These are phyloP conservation scores for Avena eriantha DNA, from an alignment of 176 grass and related monocot species.

Conservation along the genomic window DNA sequence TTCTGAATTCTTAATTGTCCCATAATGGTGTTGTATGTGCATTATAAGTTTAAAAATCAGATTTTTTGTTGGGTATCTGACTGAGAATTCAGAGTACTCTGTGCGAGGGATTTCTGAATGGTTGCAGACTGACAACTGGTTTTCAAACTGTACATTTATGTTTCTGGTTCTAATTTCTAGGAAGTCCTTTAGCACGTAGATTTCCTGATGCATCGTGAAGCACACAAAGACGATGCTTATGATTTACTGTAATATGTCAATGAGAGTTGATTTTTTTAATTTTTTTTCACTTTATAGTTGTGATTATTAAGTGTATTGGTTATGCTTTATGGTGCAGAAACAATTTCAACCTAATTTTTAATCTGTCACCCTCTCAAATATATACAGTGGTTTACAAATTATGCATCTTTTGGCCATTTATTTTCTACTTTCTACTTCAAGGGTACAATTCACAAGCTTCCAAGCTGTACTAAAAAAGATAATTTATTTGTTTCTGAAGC, in stretches of 20 bases:
- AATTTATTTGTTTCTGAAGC: not conserved
- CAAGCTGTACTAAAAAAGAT: not conserved
- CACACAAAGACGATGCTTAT: not conserved
- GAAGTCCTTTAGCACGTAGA: not conserved
- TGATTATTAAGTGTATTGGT: not conserved
- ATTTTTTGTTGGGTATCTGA: not conserved
- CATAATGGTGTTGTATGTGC: not conserved
- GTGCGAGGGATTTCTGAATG: not conserved
- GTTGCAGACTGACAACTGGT: not conserved
- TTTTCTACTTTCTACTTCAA: slow-evolving; percentile 8
- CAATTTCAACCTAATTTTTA: slow-evolving; percentile 2
- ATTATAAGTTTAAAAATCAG: not conserved
- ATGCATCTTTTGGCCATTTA: slow-evolving; percentile 33
- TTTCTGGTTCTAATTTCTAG: slow-evolving; percentile 10
- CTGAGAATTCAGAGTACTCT: not conserved
- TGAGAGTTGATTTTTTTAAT: not conserved
- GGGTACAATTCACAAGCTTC: slow-evolving; percentile 20
- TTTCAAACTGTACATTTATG: not conserved
- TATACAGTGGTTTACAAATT: slow-evolving; percentile 1
- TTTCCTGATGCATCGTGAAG: slow-evolving; percentile 1
- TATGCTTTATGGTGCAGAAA: slow-evolving; percentile 1
- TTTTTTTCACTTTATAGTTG: not conserved
- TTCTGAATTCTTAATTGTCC: not conserved
- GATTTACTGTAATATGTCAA: not conserved
- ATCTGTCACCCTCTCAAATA: not conserved